Evolutionary conservation across 2,329 filamentous ascomycete species (phyloP).

Genomic region (Phyllosticta citribraziliensis): DNA sequence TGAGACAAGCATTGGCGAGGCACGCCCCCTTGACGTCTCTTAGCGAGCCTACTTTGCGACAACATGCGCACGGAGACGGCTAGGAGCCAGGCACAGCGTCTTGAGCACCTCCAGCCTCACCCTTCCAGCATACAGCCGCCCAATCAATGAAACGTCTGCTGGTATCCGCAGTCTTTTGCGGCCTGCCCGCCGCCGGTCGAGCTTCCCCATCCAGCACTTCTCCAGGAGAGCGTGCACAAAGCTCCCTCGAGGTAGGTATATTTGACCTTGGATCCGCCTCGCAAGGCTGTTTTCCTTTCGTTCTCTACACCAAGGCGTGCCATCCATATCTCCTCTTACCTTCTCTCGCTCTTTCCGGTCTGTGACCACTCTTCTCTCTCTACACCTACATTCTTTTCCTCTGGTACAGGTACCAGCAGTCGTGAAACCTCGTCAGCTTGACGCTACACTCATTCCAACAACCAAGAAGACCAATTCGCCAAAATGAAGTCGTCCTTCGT

Average conservation of each 20-base stretch:
- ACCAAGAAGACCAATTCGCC: constrained; percentile 12
- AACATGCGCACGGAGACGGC: constrained; percentile 8
- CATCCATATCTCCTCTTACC: constrained; percentile 2
- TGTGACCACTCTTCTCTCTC: constrained; percentile 21
- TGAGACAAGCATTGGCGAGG: constrained; percentile 5
- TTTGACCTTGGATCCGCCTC: neutral
- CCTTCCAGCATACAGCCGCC: neutral
- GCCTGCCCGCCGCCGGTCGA: neutral
- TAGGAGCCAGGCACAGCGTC: constrained; percentile 6
- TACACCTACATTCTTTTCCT: constrained; percentile 21
- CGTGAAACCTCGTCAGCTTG: constrained; percentile 14
- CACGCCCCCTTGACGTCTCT: neutral
- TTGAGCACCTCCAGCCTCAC: neutral
- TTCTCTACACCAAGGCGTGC: constrained; percentile 9
- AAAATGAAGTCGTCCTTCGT: constrained; percentile 33
- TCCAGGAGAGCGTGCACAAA: neutral
- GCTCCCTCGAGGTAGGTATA: neutral
- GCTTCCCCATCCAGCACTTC: neutral
- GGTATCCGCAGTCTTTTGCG: neutral
- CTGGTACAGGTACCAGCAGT: constrained; percentile 14
- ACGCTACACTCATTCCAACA: constrained; percentile 9
- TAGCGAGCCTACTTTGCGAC: neutral
- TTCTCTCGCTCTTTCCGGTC: constrained; percentile 7
- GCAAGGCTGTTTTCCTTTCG: neutral
- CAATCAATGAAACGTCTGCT: neutral